Conservation (phyloP, 1,284 basidiomycete genomes). For the Fomitopsis palustris region DNA sequence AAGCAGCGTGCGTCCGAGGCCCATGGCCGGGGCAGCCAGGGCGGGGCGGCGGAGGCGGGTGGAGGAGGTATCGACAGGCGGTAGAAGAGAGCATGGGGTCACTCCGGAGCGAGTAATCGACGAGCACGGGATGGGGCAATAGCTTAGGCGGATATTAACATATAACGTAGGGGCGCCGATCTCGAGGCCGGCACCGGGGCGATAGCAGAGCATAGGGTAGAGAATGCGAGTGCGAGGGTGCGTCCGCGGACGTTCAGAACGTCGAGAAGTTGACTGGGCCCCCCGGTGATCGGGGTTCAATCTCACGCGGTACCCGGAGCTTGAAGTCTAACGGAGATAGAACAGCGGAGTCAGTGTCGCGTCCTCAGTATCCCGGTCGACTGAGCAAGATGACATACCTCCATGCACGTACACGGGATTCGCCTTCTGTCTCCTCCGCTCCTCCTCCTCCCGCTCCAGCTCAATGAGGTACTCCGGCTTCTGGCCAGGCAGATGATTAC, state of each 20-base stretch:
- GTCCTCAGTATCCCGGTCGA: background rate
- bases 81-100: background rate
- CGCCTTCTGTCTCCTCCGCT: conserved; percentile 39
- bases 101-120: background rate
- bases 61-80: conserved; percentile 1
- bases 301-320: conserved; percentile 50
- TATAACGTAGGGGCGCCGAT: background rate
- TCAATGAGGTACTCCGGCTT: conserved; percentile 64
- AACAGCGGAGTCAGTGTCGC: background rate
- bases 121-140: background rate
- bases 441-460: conserved; percentile 59
- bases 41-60: background rate
- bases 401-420: conserved; percentile 66
- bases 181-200: no score
- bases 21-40: no score
- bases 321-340: conserved; percentile 44
- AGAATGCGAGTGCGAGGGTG: no score
- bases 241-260: conserved; percentile 39
- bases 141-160: conserved; percentile 1
- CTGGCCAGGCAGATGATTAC: conserved; percentile 54
- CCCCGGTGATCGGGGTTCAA: conserved; percentile 34
- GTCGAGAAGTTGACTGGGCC: conserved; percentile 46
- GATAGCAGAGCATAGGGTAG: background rate
- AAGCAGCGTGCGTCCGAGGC: background rate
- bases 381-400: conserved; percentile 32